Percentiles rank a stretch among this genome's conserved stretches.
phyloP scores from a whole-genome alignment of 202 grass and related monocot genomes.

The Brachypodium distachyon region DNA sequence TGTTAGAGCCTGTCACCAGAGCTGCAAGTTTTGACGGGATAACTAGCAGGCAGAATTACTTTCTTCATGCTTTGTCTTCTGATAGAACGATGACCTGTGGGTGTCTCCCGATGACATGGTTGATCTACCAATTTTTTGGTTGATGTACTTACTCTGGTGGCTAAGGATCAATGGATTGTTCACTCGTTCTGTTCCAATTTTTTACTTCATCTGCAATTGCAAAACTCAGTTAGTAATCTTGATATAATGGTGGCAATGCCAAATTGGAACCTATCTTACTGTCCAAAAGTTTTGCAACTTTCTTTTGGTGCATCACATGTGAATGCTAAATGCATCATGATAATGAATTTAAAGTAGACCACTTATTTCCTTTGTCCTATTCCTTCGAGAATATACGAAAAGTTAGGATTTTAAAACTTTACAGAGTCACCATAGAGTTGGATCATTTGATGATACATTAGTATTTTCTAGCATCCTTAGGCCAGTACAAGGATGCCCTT shows the following conservation, averaged over 20 bases:
- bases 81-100: background rate
- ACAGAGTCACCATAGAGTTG: slow-evolving; percentile 26
- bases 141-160: background rate
- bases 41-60: background rate
- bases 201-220: background rate
- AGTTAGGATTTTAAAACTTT: slow-evolving; percentile 27
- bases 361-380: slow-evolving; percentile 15
- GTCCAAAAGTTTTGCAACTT: slow-evolving; percentile 2
- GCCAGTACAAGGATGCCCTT: slow-evolving; percentile 14
- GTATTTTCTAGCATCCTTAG: slow-evolving; percentile 30
- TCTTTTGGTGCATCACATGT: background rate
- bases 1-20: background rate
- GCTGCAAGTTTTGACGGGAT: slow-evolving; percentile 1
- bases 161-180: background rate
- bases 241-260: background rate
- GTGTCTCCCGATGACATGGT: background rate
- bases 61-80: background rate
- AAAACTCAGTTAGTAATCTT: background rate
- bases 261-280: slow-evolving; percentile 2
- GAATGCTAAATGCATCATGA: slow-evolving; percentile 12
- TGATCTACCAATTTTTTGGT: background rate
- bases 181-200: background rate
- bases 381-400: slow-evolving; percentile 34
- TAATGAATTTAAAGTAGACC: slow-evolving; percentile 8
- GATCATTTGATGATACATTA: slow-evolving; percentile 32